Conservation (phyloP, 2,329 filamentous ascomycete species). For the Ascochyta pisi region DNA sequence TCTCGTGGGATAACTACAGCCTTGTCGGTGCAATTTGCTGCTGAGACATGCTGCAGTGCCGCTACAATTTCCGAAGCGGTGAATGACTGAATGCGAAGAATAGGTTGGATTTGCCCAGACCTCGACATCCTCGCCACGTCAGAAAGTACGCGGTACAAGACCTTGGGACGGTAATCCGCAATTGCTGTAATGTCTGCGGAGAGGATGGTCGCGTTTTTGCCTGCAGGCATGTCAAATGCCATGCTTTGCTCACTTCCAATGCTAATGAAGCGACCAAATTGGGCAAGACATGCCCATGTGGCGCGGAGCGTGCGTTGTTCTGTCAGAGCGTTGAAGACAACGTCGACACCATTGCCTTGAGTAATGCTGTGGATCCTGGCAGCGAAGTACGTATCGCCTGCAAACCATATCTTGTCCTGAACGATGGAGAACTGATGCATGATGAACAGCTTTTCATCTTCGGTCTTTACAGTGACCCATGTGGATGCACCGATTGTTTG, state of each 20-base stretch:
- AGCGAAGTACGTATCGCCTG: constrained; percentile 33
- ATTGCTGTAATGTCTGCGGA: constrained; percentile 24
- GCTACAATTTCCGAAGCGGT: constrained; percentile 20
- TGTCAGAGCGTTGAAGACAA: constrained; percentile 40
- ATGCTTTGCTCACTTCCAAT: not conserved
- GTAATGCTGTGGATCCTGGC: constrained; percentile 34
- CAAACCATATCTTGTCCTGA: constrained; percentile 42
- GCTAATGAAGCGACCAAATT: constrained; percentile 31
- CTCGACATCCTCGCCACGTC: constrained; percentile 26
- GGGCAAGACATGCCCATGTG: constrained; percentile 55
- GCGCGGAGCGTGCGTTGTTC: constrained; percentile 35
- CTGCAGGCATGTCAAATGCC: constrained; percentile 2
- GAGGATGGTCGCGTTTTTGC: constrained; percentile 21
- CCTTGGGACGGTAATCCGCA: constrained; percentile 20
- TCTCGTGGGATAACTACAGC: constrained; percentile 24
- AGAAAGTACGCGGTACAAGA: constrained; percentile 22
- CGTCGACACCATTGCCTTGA: constrained; percentile 42
- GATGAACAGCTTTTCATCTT: constrained; percentile 30
- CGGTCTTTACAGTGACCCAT: constrained; percentile 34
- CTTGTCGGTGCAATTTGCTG: constrained; percentile 18
- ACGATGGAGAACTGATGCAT: constrained; percentile 28
- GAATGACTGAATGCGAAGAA: constrained; percentile 14
- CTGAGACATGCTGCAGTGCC: constrained; percentile 26
- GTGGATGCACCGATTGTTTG: constrained; percentile 30
- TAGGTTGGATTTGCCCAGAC: constrained; percentile 25